phyloP scores from a whole-genome alignment of 257 asterid species.

The Eustoma russellianum region DNA sequence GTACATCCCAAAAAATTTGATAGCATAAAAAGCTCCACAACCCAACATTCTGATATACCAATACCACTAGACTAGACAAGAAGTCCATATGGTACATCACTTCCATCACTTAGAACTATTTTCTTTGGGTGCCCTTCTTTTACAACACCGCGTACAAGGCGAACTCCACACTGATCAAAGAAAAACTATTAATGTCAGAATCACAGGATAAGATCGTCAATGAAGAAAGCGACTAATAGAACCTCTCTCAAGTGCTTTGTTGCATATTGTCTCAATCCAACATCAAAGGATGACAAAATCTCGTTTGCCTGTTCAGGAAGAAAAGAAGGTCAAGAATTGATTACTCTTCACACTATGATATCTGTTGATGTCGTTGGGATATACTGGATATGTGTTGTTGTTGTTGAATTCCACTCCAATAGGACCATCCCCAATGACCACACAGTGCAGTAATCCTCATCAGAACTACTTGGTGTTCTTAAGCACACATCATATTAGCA shows the following conservation, averaged over 20 bases:
- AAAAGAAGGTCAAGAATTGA: background rate
- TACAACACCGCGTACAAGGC: conserved; percentile 85
- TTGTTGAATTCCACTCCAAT: conserved; percentile 95
- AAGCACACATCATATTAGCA: background rate
- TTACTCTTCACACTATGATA: no score
- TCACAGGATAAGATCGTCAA: background rate
- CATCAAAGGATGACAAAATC: conserved; percentile 82
- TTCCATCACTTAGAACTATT: conserved; percentile 79
- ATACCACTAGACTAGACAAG: conserved; percentile 96
- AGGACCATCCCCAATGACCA: conserved; percentile 93
- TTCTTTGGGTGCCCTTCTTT: conserved; percentile 68
- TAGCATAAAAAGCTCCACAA: no score
- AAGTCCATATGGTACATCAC: conserved; percentile 86
- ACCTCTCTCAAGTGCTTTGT: conserved; percentile 88
- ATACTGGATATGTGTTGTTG: no score
- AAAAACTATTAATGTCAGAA: background rate
- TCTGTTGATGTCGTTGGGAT: no score
- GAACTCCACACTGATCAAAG: conserved; percentile 56
- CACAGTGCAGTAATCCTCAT: conserved; percentile 51
- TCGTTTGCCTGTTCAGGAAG: conserved; percentile 63
- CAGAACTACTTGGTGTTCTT: background rate
- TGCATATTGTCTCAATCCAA: conserved; percentile 75
- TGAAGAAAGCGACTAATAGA: background rate
- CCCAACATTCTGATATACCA: conserved; percentile 88
- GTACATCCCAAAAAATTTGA: no score